Evolutionary conservation across 176 grass and related monocot species (phyloP).

Genomic region (Avena sativa): DNA sequence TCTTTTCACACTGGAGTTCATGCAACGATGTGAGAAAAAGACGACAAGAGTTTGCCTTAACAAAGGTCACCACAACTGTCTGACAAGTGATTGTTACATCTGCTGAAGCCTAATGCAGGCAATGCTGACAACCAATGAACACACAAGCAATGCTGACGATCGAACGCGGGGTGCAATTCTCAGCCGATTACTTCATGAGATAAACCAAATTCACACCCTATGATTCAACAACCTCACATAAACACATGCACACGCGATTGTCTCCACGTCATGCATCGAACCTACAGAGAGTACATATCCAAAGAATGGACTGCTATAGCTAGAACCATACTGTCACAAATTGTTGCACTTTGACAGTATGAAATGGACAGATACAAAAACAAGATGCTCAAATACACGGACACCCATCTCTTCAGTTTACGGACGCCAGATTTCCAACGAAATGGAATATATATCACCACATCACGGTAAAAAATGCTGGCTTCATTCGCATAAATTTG

Average conservation of each 20-base stretch:
- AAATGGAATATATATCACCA: not conserved
- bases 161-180: no score
- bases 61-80: no score
- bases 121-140: no score
- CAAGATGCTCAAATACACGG: slow-evolving; percentile 15
- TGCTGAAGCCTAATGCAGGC: no score
- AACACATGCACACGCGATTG: not conserved
- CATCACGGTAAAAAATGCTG: not conserved
- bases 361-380: not conserved
- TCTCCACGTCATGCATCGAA: not conserved
- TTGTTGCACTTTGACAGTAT: not conserved
- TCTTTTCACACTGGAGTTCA: no score
- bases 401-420: not conserved
- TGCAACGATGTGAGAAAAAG: no score
- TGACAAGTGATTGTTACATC: no score
- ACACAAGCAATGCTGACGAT: no score
- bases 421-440: not conserved
- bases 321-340: not conserved
- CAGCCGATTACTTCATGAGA: no score
- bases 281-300: not conserved
- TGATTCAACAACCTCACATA: not conserved
- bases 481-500: not conserved
- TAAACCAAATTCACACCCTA: no score
- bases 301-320: not conserved
- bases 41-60: no score